Base-by-base conservation (phyloP, 2,329 filamentous ascomycete species). In the Nigrospora osmanthi region DNA sequence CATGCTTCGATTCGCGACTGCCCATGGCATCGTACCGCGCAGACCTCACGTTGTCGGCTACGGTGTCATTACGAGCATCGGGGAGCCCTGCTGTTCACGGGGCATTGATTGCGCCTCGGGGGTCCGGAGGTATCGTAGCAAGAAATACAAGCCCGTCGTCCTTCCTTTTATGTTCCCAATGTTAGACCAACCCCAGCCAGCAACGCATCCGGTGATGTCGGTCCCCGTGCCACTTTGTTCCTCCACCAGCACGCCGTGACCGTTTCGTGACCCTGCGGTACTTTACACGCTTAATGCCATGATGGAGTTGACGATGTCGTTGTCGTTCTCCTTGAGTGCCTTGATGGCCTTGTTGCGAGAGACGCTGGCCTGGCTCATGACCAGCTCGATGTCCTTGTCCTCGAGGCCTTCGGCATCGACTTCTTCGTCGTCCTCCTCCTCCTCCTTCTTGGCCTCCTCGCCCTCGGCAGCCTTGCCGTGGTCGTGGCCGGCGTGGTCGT, bases 271-370 rank as follows among this genome's bases (percentile, higher is more conserved):
- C 4, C 14, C 39, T 23, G 16, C 31, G 35, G 28, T 23, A 12
- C 34, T 38, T 66, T 75, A 90, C 78, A 89, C 83, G 76, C 86
- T 89, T 68, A 98, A 75, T 58, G 91, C 90, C 93, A 98, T 98
- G 76, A 98, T 98, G 60, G 93, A 96, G 80, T 98, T 98, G 78
- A 98, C 93, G 75, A 98, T 98, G 68, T 98, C 93, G 64, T 97
- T 96, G 75, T 97, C 91, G 67, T 98, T 98, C 78, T 97, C 93
- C 78, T 89, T 90, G 65, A 98, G 80, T 46, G 94, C 93, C 76
- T 97, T 98, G 76, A 98, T 82, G 50, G 93, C 93, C 83, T 97
- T 97, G 76, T 95, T 96, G 70, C 93, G 82, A 59, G 89, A 95
- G 61, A 98, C 94, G 62, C 78, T 93, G 60, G 93, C 93, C 74